These are phyloP conservation scores for Leptographium lundbergii DNA, from an alignment of 2,329 filamentous ascomycete species.

Conservation along the genomic window DNA sequence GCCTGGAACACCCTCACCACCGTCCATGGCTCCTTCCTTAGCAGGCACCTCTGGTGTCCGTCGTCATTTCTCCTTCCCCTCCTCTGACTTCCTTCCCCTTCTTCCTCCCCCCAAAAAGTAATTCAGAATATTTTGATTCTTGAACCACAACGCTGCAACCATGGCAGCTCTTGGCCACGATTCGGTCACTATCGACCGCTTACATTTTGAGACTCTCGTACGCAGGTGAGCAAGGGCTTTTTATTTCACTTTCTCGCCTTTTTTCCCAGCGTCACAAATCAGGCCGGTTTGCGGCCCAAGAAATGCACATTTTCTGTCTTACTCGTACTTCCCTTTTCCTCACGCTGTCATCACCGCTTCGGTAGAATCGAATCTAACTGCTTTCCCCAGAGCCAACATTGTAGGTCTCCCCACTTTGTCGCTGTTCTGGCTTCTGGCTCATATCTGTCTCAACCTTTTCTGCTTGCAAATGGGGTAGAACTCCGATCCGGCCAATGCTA, in stretches of 20 bases:
- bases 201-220: slow-evolving; percentile 48
- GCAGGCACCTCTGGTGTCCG: too few relatives aligned
- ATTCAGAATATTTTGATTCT: not conserved
- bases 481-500: slow-evolving; percentile 15
- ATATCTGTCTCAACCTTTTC: not conserved
- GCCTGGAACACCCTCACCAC: not conserved
- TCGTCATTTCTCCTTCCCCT: not conserved
- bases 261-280: not conserved
- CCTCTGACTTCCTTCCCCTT: not conserved
- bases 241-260: not conserved
- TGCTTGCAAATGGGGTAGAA: not conserved
- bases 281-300: too few relatives aligned
- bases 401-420: not conserved
- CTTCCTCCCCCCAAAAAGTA: not conserved
- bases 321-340: not conserved
- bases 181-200: slow-evolving; percentile 45
- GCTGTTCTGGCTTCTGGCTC: too few relatives aligned
- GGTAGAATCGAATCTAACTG: not conserved
- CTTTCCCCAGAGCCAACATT: slow-evolving; percentile 2
- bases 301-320: too few relatives aligned
- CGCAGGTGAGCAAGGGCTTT: slow-evolving; percentile 37
- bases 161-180: slow-evolving; percentile 1
- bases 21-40: not conserved
- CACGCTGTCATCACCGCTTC: not conserved
- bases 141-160: not conserved